Percentiles rank a stretch among this genome's conserved stretches.
Conservation (phyloP, 164 flowering plant genomes). For the Aristolochia californica region DNA sequence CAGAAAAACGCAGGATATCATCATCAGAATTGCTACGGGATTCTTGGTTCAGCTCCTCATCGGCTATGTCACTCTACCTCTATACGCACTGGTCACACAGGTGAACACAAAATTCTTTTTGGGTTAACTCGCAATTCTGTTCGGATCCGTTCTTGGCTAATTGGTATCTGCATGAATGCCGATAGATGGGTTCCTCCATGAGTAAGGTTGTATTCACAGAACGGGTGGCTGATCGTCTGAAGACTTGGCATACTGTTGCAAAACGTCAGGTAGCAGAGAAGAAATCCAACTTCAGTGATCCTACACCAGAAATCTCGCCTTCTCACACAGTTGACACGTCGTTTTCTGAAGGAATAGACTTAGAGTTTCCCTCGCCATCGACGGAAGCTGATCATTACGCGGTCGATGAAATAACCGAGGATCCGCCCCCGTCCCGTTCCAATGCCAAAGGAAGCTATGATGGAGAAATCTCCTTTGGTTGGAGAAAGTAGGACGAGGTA, state of each 20-base stretch:
- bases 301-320: no score
- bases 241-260: conserved; percentile 33
- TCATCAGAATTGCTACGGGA: conserved; percentile 35
- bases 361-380: no score
- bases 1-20: conserved; percentile 27
- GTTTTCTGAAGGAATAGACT: not conserved
- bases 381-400: not conserved
- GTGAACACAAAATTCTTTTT: no score
- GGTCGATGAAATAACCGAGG: not conserved
- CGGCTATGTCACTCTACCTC: conserved; percentile 63
- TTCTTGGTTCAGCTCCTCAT: conserved; percentile 45
- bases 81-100: conserved; percentile 66
- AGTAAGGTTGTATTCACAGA: conserved; percentile 41
- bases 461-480: conserved; percentile 34
- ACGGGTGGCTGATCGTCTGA: conserved; percentile 35
- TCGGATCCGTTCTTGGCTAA: no score
- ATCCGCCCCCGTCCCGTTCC: not conserved
- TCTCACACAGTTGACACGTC: conserved; percentile 6
- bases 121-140: no score
- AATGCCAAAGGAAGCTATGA: conserved; percentile 12
- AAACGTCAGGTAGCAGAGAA: conserved; percentile 10
- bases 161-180: no score
- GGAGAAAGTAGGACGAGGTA: not conserved
- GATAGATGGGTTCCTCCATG: conserved; percentile 62
- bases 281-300: conserved; percentile 8